A percentile compares a stretch with the other conserved stretches of the same genome.
Conservation (phyloP, 2,329 filamentous ascomycete genomes). For the Aspergillus sp. region DNA sequence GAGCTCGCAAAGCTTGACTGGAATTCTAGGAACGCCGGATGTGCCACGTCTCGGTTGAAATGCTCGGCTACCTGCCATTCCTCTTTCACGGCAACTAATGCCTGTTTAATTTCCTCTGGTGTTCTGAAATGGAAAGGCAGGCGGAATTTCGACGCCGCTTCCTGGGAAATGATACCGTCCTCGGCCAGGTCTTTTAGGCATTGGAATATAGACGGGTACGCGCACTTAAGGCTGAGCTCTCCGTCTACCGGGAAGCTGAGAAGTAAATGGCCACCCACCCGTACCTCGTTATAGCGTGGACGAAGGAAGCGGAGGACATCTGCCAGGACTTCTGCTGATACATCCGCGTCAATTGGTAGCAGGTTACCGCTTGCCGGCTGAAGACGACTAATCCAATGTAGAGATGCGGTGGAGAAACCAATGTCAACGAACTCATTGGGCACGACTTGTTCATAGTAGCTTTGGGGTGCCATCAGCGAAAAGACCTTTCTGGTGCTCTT, state of each 20-base stretch:
- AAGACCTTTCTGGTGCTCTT: not conserved
- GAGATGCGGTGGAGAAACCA: conserved; percentile 2
- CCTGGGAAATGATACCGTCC: not conserved
- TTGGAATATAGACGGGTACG: conserved; percentile 3
- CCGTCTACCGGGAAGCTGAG: conserved; percentile 7
- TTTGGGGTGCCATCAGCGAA: conserved; percentile 3
- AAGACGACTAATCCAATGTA: conserved; percentile 7
- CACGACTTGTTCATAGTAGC: conserved; percentile 7
- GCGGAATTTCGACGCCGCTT: conserved; percentile 1
- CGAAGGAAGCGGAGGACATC: conserved; percentile 1
- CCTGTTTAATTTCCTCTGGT: not conserved
- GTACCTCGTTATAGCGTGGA: not conserved
- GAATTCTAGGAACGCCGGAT: conserved; percentile 2
- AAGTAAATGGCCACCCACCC: not conserved
- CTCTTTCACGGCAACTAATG: not conserved
- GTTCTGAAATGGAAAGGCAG: conserved; percentile 6
- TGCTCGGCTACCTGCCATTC: conserved; percentile 3
- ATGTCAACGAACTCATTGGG: not conserved
- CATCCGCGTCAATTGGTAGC: conserved; percentile 1
- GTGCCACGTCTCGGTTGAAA: conserved; percentile 1
- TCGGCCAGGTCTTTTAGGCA: not conserved
- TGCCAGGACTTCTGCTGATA: not conserved
- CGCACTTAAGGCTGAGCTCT: conserved; percentile 1
- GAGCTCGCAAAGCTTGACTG: not conserved
- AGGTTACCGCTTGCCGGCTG: not conserved